Evolutionary conservation across 306 rosid genomes (phyloP).

Genomic region (Senna siamea): DNA sequence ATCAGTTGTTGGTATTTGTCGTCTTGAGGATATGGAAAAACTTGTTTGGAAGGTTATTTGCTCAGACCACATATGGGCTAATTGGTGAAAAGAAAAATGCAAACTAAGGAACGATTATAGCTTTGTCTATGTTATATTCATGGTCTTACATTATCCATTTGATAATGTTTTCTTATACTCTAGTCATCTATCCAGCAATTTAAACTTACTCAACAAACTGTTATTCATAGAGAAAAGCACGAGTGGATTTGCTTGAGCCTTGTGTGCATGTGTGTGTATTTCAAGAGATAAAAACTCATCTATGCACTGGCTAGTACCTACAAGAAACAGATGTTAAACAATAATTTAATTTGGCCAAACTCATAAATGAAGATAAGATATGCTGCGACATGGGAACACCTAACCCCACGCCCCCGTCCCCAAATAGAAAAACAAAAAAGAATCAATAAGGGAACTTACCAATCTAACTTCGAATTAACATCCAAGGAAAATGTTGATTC

Average conservation of each 20-base stretch:
- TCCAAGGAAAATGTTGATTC: slow-evolving; percentile 96
- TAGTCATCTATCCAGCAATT: neutral
- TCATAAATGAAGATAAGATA: neutral
- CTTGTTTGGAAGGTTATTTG: too few species aligned
- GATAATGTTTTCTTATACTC: neutral
- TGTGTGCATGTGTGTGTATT: neutral
- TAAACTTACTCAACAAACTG: neutral
- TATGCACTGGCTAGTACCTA: neutral
- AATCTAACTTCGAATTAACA: slow-evolving; percentile 92
- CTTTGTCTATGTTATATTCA: neutral
- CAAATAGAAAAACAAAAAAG: slow-evolving; percentile 2
- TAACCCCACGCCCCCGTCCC: too few species aligned
- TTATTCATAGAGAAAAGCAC: neutral
- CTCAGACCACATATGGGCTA: too few species aligned
- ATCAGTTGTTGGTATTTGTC: too few species aligned
- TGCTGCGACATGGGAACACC: neutral
- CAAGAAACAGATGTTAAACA: neutral
- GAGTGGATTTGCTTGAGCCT: neutral
- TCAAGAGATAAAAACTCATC: neutral
- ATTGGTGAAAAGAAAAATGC: too few species aligned
- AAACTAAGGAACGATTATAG: too few species aligned
- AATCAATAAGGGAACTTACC: slow-evolving; percentile 51
- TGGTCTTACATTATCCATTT: neutral
- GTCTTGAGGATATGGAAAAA: too few species aligned
- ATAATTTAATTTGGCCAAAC: neutral